A percentile compares a stretch with the other conserved stretches of the same genome.
phyloP scores from a whole-genome alignment of 1,284 basidiomycete genomes.

The Trichosporon asahii region DNA sequence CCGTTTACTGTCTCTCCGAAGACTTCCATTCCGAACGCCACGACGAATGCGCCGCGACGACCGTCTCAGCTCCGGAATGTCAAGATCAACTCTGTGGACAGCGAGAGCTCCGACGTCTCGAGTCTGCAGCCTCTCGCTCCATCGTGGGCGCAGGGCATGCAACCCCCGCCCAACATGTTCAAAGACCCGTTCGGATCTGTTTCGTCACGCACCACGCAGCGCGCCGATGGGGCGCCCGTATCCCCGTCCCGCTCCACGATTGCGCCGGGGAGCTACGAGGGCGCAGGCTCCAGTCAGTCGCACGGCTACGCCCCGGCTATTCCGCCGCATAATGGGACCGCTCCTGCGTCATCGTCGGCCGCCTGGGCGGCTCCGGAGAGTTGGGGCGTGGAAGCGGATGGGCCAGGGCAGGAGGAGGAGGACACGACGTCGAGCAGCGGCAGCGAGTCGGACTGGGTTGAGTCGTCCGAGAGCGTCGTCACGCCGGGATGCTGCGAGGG shows the following conservation, averaged over 20 bases:
- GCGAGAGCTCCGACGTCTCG: slow-evolving; percentile 27
- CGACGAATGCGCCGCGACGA: slow-evolving; percentile 38
- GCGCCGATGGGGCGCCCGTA: neutral
- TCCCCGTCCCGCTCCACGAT: slow-evolving; percentile 12
- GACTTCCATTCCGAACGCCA: slow-evolving; percentile 25
- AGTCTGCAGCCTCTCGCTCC: slow-evolving; percentile 36
- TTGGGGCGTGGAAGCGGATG: slow-evolving; percentile 57
- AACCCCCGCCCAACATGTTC: slow-evolving; percentile 34
- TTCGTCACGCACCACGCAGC: neutral
- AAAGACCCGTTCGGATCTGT: slow-evolving; percentile 42
- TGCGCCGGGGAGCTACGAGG: neutral
- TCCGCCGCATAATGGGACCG: slow-evolving; percentile 13
- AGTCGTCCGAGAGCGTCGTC: neutral
- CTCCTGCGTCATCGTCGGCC: slow-evolving; percentile 25
- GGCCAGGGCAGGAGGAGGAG: slow-evolving; percentile 35
- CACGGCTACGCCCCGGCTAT: slow-evolving; percentile 12
- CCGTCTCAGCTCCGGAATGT: slow-evolving; percentile 50
- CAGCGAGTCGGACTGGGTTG: neutral
- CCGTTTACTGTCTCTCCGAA: slow-evolving; percentile 40
- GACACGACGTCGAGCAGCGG: slow-evolving; percentile 24
- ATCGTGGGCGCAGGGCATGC: slow-evolving; percentile 32
- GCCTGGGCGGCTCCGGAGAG: slow-evolving; percentile 57
- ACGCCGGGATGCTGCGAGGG: neutral
- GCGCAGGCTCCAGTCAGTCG: slow-evolving; percentile 1
- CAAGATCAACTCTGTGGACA: slow-evolving; percentile 41